Evolutionary conservation across 129 eudicot species (phyloP).

Genomic region (Flaveria ramosissima): DNA sequence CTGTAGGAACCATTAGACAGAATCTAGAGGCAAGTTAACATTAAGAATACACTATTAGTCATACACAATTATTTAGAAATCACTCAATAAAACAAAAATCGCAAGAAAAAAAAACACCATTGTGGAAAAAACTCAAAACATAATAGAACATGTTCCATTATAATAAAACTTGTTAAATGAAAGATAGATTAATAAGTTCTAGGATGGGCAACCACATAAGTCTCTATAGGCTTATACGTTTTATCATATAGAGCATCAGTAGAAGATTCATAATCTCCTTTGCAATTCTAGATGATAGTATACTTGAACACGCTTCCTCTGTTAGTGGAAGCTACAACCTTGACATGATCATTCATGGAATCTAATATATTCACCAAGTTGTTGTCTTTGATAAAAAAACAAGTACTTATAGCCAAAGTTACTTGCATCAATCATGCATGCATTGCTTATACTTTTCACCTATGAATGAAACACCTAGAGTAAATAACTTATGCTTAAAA

Average conservation of each 20-base stretch:
- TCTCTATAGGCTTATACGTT: constrained; percentile 10
- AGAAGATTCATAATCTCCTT: constrained; percentile 12
- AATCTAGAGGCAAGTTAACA: too few relatives aligned
- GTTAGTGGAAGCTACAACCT: background rate
- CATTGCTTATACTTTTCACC: background rate
- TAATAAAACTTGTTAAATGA: background rate
- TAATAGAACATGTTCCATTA: too few relatives aligned
- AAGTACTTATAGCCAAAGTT: background rate
- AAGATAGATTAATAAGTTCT: constrained; percentile 8
- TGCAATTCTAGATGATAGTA: background rate
- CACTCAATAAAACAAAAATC: background rate
- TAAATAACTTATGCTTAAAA: background rate
- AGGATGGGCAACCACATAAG: constrained; percentile 15
- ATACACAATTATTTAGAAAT: background rate
- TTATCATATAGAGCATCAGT: background rate
- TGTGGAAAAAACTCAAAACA: background rate
- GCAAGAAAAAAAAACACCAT: background rate
- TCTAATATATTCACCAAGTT: background rate
- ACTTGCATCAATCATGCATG: background rate
- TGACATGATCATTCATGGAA: background rate
- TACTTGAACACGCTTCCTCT: background rate
- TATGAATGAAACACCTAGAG: background rate
- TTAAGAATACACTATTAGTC: too few relatives aligned
- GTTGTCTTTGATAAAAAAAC: background rate
- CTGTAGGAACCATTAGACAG: too few relatives aligned